Conservation (phyloP, 2,329 filamentous ascomycete species). For the Epichloe gansuensis region DNA sequence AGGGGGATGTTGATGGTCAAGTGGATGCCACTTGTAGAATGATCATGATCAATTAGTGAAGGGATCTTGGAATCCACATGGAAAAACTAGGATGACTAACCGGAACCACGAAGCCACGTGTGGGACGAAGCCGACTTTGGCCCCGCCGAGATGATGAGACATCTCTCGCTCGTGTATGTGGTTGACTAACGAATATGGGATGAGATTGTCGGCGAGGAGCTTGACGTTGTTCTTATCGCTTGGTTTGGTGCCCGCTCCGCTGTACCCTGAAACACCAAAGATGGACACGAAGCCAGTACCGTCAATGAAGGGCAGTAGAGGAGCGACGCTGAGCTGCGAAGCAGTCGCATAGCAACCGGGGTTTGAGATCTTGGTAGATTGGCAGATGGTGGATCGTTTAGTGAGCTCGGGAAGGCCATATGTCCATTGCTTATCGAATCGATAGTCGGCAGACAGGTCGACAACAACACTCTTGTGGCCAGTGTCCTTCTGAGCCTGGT, state of each 20-base stretch:
- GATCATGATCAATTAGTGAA: neutral
- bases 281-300: constrained; percentile 61
- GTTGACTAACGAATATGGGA: constrained; percentile 67
- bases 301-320: constrained; percentile 45
- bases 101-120: constrained; percentile 91
- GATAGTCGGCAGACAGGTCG: constrained; percentile 93
- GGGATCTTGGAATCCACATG: too few relatives aligned
- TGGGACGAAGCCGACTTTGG: constrained; percentile 69
- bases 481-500: constrained; percentile 48
- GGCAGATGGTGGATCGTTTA: constrained; percentile 61
- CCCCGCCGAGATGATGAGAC: constrained; percentile 58
- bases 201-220: constrained; percentile 56
- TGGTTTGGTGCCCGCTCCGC: constrained; percentile 88
- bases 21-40: constrained; percentile 64
- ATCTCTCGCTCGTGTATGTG: constrained; percentile 96
- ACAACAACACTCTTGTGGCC: constrained; percentile 62
- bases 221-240: constrained; percentile 87
- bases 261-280: constrained; percentile 90
- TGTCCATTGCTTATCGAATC: constrained; percentile 70
- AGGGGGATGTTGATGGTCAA: constrained; percentile 86
- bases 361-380: constrained; percentile 74
- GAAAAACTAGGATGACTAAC: neutral
- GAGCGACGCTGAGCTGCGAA: constrained; percentile 79
- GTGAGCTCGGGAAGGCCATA: constrained; percentile 85
- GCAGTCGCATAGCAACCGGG: constrained; percentile 94